These are phyloP conservation scores for Cercospora sojina DNA, from an alignment of 2,329 filamentous ascomycete genomes.

Conservation along the genomic window DNA sequence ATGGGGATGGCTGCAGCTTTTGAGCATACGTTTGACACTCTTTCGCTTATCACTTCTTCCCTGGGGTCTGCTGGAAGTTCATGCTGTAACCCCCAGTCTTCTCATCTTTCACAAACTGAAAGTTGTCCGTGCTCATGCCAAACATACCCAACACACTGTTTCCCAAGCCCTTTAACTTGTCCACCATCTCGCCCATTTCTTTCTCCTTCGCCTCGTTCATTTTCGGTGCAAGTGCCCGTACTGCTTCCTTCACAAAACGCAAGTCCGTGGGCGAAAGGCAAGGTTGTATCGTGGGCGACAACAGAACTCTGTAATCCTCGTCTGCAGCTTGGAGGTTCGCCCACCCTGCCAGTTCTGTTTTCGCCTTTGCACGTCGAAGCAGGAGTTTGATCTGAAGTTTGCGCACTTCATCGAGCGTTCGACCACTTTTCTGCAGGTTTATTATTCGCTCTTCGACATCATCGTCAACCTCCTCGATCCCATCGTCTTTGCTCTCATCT, in stretches of 20 bases:
- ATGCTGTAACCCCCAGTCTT: slow-evolving; percentile 89
- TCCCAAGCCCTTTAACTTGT: slow-evolving; percentile 86
- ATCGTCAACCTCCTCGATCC: slow-evolving; percentile 53
- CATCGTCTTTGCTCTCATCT: slow-evolving; percentile 35
- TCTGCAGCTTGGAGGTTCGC: slow-evolving; percentile 74
- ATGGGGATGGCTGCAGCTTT: background rate
- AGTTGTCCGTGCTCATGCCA: slow-evolving; percentile 89
- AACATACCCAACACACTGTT: slow-evolving; percentile 92
- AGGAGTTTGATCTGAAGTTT: slow-evolving; percentile 81
- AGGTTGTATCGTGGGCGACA: slow-evolving; percentile 48
- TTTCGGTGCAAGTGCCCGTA: slow-evolving; percentile 64
- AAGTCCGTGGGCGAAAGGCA: slow-evolving; percentile 66
- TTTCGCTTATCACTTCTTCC: slow-evolving; percentile 15
- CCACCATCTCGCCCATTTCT: slow-evolving; percentile 97
- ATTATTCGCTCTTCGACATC: slow-evolving; percentile 46
- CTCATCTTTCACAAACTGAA: slow-evolving; percentile 89
- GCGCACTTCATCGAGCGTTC: slow-evolving; percentile 61
- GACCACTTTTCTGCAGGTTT: slow-evolving; percentile 43
- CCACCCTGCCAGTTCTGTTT: slow-evolving; percentile 73
- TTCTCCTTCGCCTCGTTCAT: slow-evolving; percentile 77
- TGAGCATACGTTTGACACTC: background rate
- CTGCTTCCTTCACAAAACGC: slow-evolving; percentile 65
- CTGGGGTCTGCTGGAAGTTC: slow-evolving; percentile 65
- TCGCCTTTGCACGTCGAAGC: slow-evolving; percentile 72
- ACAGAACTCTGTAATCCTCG: slow-evolving; percentile 72